A percentile compares a stretch with the other conserved stretches of the same genome.
phyloP scores from a whole-genome alignment of 2,329 filamentous ascomycete species.

The Pyrenophora teres region DNA sequence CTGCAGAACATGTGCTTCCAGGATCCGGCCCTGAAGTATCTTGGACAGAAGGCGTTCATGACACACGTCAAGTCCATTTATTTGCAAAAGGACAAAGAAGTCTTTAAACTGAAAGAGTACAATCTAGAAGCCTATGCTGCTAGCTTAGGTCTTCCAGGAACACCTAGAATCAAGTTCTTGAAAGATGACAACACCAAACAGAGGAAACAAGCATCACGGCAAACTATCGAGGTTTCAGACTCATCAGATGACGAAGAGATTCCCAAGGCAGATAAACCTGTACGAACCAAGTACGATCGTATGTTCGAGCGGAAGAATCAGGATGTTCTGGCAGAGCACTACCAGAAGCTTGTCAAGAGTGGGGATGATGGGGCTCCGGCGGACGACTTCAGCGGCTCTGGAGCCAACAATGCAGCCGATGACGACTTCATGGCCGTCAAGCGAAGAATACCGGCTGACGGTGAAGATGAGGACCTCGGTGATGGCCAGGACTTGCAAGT shows the following conservation, averaged over 20 bases:
- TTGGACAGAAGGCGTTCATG: constrained; percentile 94
- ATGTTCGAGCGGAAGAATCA: constrained; percentile 99
- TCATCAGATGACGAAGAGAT: constrained; percentile 63
- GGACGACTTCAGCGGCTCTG: constrained; percentile 39
- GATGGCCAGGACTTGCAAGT: constrained; percentile 50
- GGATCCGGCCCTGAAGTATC: constrained; percentile 88
- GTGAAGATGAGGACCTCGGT: constrained; percentile 54
- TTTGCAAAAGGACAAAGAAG: constrained; percentile 86
- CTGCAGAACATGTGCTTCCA: constrained; percentile 96
- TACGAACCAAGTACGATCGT: constrained; percentile 92
- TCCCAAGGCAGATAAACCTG: constrained; percentile 63
- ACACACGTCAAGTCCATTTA: constrained; percentile 85
- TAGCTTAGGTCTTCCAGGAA: constrained; percentile 85
- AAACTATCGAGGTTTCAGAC: constrained; percentile 62
- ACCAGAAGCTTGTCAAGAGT: constrained; percentile 78
- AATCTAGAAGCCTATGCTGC: constrained; percentile 84
- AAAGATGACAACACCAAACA: constrained; percentile 87
- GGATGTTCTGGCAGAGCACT: constrained; percentile 92
- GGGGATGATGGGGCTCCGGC: constrained; percentile 49
- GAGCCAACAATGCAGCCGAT: constrained; percentile 62
- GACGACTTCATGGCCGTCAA: constrained; percentile 89
- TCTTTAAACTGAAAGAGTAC: constrained; percentile 83
- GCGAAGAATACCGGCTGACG: constrained; percentile 76
- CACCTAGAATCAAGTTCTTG: constrained; percentile 89
- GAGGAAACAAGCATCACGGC: constrained; percentile 82